phyloP scores from a whole-genome alignment of 768 basidiomycete genomes.

The Xerocomellus intermedius region DNA sequence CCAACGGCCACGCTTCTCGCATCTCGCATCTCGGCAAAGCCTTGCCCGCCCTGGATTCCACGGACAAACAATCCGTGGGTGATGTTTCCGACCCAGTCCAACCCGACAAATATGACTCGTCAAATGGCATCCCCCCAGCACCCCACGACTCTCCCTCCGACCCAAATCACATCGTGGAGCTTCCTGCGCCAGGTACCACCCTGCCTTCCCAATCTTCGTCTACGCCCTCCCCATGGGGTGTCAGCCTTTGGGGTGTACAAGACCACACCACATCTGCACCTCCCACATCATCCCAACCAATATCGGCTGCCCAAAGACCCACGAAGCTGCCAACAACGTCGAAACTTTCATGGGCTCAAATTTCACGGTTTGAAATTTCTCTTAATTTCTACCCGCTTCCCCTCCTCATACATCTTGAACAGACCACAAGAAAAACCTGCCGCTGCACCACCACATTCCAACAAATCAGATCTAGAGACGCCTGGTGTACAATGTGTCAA shows the following conservation, averaged over 20 bases:
- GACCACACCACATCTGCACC: slow-evolving; percentile 36
- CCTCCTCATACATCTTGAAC: slow-evolving; percentile 4
- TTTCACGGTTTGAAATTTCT: slow-evolving; percentile 51
- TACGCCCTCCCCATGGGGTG: slow-evolving; percentile 36
- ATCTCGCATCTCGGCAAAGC: slow-evolving; percentile 25
- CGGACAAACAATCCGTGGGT: slow-evolving; percentile 24
- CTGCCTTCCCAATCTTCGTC: slow-evolving; percentile 18
- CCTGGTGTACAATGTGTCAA: too few relatives aligned
- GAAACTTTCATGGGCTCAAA: slow-evolving; percentile 83
- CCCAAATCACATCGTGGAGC: slow-evolving; percentile 12
- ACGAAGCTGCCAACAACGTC: slow-evolving; percentile 65
- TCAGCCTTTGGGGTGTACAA: slow-evolving; percentile 30
- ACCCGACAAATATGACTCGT: slow-evolving; percentile 13
- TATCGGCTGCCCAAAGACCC: slow-evolving; percentile 27
- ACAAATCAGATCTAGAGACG: too few relatives aligned
- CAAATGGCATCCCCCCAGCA: slow-evolving; percentile 13
- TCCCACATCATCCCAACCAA: slow-evolving; percentile 12
- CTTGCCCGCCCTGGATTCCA: slow-evolving; percentile 35
- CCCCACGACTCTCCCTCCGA: slow-evolving; percentile 17
- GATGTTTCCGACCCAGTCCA: slow-evolving; percentile 15
- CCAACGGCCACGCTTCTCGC: slow-evolving; percentile 34
- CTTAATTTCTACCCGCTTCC: neutral
- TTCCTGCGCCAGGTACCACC: slow-evolving; percentile 8
- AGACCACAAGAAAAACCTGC: slow-evolving; percentile 68
- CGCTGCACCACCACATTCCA: slow-evolving; percentile 41